These are phyloP conservation scores for Pichia sp. DNA, from an alignment of 1,139 yeast genomes.

Conservation along the genomic window DNA sequence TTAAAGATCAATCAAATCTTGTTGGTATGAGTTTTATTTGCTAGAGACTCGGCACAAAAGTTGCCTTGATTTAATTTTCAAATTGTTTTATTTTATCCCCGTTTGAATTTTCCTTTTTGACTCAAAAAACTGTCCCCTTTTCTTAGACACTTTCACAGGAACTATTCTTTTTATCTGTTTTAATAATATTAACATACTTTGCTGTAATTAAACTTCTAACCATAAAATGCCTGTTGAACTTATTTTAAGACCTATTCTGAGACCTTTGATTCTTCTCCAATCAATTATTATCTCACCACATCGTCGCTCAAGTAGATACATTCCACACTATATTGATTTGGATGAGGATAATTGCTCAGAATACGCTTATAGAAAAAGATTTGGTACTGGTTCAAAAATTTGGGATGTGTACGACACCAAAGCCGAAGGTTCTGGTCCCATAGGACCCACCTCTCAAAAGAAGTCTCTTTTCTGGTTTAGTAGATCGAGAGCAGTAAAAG, in stretches of 20 bases:
- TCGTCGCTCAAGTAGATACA: conserved; percentile 47
- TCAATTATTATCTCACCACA: conserved; percentile 51
- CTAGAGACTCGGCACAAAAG: too few species aligned
- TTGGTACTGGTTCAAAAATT: conserved; percentile 52
- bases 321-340: conserved; percentile 46
- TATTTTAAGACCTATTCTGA: conserved; percentile 48
- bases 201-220: background rate
- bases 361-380: conserved; percentile 44
- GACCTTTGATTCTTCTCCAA: conserved; percentile 51
- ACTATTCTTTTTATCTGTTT: background rate
- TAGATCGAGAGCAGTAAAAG: conserved; percentile 57
- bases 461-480: conserved; percentile 44
- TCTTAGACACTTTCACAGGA: too few species aligned
- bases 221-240: conserved; percentile 50
- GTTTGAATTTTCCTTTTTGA: too few species aligned
- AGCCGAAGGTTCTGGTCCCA: conserved; percentile 27
- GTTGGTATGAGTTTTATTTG: too few species aligned
- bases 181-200: background rate
- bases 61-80: too few species aligned
- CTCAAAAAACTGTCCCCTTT: too few species aligned
- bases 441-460: conserved; percentile 35
- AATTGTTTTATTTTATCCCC: too few species aligned
- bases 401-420: conserved; percentile 47
- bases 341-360: conserved; percentile 30
- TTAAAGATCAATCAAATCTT: too few species aligned